Percentiles rank a stretch among this genome's conserved stretches.
These are phyloP conservation scores for Porcisia deanei DNA, from an alignment of 208 protist genomes.

Conservation along the genomic window DNA sequence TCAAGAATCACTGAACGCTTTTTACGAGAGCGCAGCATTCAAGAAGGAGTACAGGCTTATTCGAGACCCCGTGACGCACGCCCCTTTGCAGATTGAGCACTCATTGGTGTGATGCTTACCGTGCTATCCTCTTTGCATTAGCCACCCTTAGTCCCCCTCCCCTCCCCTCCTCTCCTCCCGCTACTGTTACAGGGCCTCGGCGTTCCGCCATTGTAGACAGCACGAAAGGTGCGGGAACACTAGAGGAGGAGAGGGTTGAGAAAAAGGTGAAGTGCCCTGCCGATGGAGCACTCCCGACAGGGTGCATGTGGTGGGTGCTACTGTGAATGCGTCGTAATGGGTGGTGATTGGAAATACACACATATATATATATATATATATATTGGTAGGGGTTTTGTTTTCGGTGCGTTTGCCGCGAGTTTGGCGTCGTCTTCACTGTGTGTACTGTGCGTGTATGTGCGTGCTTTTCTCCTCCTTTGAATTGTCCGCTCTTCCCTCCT, in stretches of 20 bases:
- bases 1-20: conserved; percentile 75
- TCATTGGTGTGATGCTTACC: conserved; percentile 30
- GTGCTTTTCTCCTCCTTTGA: no score
- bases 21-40: conserved; percentile 85
- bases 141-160: no score
- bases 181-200: neutral
- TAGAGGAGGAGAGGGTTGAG: neutral
- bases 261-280: neutral
- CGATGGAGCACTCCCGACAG: no score
- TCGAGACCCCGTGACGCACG: conserved; percentile 71
- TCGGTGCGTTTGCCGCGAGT: neutral
- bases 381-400: no score
- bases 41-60: conserved; percentile 80
- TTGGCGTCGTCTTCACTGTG: neutral
- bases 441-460: neutral
- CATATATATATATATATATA: no score
- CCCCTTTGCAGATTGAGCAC: conserved; percentile 83
- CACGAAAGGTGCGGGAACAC: neutral
- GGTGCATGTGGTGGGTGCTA: no score
- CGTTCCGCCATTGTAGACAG: neutral
- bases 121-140: neutral
- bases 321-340: no score
- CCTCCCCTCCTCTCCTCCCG: neutral
- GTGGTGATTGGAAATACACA: no score
- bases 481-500: neutral